These are phyloP conservation scores for Pilatotrama ljubarskyi DNA, from an alignment of 768 basidiomycete genomes.

Conservation along the genomic window DNA sequence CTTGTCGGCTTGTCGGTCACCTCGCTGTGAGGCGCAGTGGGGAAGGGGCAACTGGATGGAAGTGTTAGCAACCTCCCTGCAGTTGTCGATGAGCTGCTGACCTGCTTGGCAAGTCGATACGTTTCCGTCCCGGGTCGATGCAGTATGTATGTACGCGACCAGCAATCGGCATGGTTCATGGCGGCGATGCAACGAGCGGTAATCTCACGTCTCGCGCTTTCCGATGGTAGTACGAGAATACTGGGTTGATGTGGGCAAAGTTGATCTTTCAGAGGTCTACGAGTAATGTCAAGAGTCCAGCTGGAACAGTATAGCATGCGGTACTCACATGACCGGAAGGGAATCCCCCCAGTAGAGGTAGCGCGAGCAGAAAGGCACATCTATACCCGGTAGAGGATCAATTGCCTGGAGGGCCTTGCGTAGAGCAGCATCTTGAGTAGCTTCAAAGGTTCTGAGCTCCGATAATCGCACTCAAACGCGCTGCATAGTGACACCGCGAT, in stretches of 20 bases:
- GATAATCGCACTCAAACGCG: constrained; percentile 95
- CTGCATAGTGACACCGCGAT: constrained; percentile 99
- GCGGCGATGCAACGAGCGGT: constrained; percentile 96
- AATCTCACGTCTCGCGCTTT: constrained; percentile 92
- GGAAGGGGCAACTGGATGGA: constrained; percentile 83
- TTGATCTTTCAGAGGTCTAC: constrained; percentile 97
- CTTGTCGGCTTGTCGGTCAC: constrained; percentile 87
- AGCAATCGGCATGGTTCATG: constrained; percentile 96
- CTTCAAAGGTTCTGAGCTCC: constrained; percentile 89
- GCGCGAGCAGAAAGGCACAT: constrained; percentile 99
- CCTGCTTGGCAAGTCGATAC: constrained; percentile 94
- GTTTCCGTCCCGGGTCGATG: constrained; percentile 84
- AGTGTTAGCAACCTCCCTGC: constrained; percentile 59
- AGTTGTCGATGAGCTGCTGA: constrained; percentile 93
- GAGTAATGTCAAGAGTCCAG: constrained; percentile 4
- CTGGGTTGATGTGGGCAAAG: constrained; percentile 85
- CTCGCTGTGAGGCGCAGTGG: constrained; percentile 94
- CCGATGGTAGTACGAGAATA: constrained; percentile 92
- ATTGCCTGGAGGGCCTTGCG: constrained; percentile 96
- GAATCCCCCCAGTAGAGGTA: constrained; percentile 97
- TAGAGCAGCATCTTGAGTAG: constrained; percentile 95
- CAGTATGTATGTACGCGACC: constrained; percentile 95
- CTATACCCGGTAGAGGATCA: constrained; percentile 95
- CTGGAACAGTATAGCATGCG: neutral
- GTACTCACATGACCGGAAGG: constrained; percentile 89